phyloP scores from a whole-genome alignment of 1,284 basidiomycete genomes.

The Amylostereum areolatum region DNA sequence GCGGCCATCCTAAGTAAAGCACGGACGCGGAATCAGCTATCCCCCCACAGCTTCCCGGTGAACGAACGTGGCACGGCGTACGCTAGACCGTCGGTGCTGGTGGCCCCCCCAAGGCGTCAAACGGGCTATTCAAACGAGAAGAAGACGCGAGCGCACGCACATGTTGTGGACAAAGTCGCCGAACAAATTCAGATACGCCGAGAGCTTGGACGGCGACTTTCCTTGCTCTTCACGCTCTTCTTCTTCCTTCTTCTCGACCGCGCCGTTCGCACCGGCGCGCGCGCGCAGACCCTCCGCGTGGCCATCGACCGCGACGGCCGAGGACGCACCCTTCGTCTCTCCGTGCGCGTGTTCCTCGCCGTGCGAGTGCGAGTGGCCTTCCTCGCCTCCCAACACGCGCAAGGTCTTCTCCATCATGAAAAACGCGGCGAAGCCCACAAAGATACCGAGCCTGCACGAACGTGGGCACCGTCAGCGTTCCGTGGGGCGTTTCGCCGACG shows the following conservation, averaged over 20 bases:
- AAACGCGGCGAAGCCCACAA: slow-evolving; percentile 80
- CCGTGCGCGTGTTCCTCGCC: slow-evolving; percentile 47
- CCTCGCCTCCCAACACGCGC: slow-evolving; percentile 68
- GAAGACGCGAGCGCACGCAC: slow-evolving; percentile 29
- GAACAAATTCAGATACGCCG: slow-evolving; percentile 86
- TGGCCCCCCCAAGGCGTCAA: not conserved
- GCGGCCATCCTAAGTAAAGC: slow-evolving; percentile 67
- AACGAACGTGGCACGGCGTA: not conserved
- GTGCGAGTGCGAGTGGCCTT: slow-evolving; percentile 34
- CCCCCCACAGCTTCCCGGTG: slow-evolving; percentile 1
- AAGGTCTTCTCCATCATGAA: slow-evolving; percentile 89
- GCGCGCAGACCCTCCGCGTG: slow-evolving; percentile 29
- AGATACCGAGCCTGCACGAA: slow-evolving; percentile 63
- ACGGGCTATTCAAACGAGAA: not conserved
- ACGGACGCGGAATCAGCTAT: not conserved
- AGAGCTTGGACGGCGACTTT: slow-evolving; percentile 66
- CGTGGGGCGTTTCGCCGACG: not conserved
- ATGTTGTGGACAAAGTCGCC: slow-evolving; percentile 88
- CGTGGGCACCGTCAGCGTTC: slow-evolving; percentile 7
- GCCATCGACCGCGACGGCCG: slow-evolving; percentile 15
- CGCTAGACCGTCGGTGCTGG: slow-evolving; percentile 12
- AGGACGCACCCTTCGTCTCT: slow-evolving; percentile 8
- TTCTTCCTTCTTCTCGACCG: slow-evolving; percentile 22
- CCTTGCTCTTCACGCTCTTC: slow-evolving; percentile 16
- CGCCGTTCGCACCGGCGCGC: slow-evolving; percentile 20